Evolutionary conservation across 352 stramenopile species (phyloP).

Genomic region (Plasmopara muralis): DNA sequence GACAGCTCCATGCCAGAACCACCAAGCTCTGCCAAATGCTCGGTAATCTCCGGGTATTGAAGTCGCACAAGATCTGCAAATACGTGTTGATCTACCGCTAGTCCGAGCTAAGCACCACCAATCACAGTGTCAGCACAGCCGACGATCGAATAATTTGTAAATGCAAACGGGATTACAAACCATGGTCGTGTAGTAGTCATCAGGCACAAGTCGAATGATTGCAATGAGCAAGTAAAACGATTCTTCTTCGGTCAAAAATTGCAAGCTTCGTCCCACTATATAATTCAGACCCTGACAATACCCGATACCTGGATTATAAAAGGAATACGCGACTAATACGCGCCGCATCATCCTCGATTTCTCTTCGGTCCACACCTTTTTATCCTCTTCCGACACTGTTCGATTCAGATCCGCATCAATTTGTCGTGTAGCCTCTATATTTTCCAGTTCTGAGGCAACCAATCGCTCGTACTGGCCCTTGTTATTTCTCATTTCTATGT

Average conservation of each 20-base stretch:
- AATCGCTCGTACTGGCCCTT: conserved; percentile 52
- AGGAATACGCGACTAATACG: conserved; percentile 80
- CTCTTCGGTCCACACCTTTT: conserved; percentile 52
- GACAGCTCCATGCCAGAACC: conserved; percentile 83
- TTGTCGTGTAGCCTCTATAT: conserved; percentile 65
- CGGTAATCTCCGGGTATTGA: conserved; percentile 61
- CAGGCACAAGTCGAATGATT: conserved; percentile 69
- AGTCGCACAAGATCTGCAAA: conserved; percentile 80
- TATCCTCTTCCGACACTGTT: conserved; percentile 61
- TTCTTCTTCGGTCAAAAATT: conserved; percentile 64
- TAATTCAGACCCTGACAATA: conserved; percentile 89
- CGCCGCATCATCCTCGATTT: conserved; percentile 69
- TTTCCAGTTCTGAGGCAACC: conserved; percentile 42
- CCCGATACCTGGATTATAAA: conserved; percentile 70
- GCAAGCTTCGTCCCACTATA: conserved; percentile 69
- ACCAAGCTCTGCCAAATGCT: conserved; percentile 55
- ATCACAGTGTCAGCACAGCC: background rate
- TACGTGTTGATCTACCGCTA: conserved; percentile 85
- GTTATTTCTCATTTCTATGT: conserved; percentile 54
- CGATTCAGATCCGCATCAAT: conserved; percentile 82
- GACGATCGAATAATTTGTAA: background rate
- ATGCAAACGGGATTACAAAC: conserved; percentile 24
- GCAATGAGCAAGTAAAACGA: conserved; percentile 79
- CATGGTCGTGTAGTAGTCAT: conserved; percentile 88
- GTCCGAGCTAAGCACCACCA: conserved; percentile 43